Evolutionary conservation across 306 rosid genomes (phyloP).

Genomic region (Vachellia pachyceras): DNA sequence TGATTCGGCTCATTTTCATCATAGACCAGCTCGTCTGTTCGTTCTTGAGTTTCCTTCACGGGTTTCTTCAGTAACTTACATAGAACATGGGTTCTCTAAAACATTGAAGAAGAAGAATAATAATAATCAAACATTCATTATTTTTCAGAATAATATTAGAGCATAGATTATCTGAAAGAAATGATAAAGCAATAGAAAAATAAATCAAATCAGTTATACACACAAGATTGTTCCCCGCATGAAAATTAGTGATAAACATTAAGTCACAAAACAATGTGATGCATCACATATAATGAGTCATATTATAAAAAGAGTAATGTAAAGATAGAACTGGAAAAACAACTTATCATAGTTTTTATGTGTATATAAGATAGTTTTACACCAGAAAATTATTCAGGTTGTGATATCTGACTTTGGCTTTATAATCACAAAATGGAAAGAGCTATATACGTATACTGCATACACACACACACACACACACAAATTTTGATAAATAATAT

Average conservation of each 20-base stretch:
- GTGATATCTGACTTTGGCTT: no score
- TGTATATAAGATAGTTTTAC: no score
- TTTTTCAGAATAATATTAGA: background rate
- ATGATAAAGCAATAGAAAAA: background rate
- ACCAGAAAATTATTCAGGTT: no score
- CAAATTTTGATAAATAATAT: no score
- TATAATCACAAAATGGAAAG: no score
- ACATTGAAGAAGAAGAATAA: slow-evolving; percentile 15
- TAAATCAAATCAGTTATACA: background rate
- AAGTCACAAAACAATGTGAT: background rate
- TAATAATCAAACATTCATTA: slow-evolving; percentile 2
- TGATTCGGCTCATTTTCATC: slow-evolving; percentile 29
- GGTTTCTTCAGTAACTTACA: slow-evolving; percentile 50
- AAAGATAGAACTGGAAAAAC: no score
- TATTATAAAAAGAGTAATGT: no score
- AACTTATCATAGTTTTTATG: no score
- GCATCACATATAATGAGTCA: no score
- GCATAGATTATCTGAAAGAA: background rate
- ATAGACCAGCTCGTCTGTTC: background rate
- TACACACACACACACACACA: no score
- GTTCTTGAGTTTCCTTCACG: slow-evolving; percentile 31
- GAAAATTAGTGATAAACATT: background rate
- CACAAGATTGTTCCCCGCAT: background rate
- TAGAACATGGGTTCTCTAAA: slow-evolving; percentile 56
- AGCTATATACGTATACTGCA: no score